Percentiles rank a stretch among this genome's conserved stretches.
These are phyloP conservation scores for Ustilago lituana DNA, from an alignment of 1,284 basidiomycete genomes.

Conservation along the genomic window DNA sequence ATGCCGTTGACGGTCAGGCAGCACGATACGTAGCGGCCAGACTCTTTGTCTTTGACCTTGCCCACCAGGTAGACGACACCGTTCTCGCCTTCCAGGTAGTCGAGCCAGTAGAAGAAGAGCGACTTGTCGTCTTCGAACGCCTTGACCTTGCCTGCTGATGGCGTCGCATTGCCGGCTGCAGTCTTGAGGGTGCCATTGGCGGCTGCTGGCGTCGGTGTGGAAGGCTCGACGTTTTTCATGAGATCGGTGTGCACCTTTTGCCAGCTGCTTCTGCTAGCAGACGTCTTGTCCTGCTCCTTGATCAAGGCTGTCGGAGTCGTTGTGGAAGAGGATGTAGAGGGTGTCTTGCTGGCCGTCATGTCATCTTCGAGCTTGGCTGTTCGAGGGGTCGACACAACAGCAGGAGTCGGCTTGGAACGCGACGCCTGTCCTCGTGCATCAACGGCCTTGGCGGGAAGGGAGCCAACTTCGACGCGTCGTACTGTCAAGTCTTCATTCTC, in stretches of 20 bases:
- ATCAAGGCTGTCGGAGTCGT: constrained; percentile 8
- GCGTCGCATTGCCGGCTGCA: constrained; percentile 15
- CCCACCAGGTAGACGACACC: constrained; percentile 65
- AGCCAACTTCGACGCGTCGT: constrained; percentile 44
- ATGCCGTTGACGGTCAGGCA: constrained; percentile 87
- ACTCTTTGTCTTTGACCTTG: constrained; percentile 63
- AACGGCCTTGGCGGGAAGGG: constrained; percentile 24
- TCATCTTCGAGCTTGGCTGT: constrained; percentile 15
- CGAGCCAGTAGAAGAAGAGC: constrained; percentile 65
- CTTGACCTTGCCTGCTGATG: constrained; percentile 40
- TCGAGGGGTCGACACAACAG: constrained; percentile 16
- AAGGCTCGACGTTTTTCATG: constrained; percentile 41
- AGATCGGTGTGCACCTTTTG: constrained; percentile 52
- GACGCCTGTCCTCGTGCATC: constrained; percentile 32
- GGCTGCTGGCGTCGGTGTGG: constrained; percentile 27
- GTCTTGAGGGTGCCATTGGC: constrained; percentile 20
- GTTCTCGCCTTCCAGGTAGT: constrained; percentile 61
- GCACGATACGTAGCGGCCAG: constrained; percentile 79
- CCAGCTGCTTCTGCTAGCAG: constrained; percentile 40
- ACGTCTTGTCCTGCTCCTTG: constrained; percentile 22
- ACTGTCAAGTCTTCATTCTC: constrained; percentile 49
- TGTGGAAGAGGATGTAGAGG: constrained; percentile 14
- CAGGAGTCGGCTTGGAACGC: constrained; percentile 21
- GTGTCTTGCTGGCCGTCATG: constrained; percentile 26
- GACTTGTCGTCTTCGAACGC: constrained; percentile 56